A percentile compares a stretch with the other conserved stretches of the same genome.
Evolutionary conservation across 1,284 basidiomycete species (phyloP).

Genomic region (Athelia psychrophila): DNA sequence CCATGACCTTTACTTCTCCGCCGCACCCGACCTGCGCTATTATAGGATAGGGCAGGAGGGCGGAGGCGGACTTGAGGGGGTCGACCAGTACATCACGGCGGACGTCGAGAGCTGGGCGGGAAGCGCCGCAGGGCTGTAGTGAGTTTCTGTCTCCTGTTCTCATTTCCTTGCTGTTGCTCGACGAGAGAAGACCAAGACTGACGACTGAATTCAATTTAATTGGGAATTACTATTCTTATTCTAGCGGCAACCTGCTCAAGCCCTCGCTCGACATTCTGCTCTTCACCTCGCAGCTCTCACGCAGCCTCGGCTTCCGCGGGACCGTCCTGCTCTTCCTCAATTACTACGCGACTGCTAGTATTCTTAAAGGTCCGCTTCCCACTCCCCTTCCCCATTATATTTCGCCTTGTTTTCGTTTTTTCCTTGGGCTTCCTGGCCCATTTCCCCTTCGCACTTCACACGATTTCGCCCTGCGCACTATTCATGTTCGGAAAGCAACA

Average conservation of each 20-base stretch:
- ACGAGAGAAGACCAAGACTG: background rate
- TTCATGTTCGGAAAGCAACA: too few species aligned
- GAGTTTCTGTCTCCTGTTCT: slow-evolving; percentile 29
- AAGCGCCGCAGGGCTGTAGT: slow-evolving; percentile 88
- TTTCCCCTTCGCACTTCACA: too few species aligned
- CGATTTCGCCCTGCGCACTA: too few species aligned
- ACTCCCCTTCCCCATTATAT: too few species aligned
- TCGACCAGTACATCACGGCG: slow-evolving; percentile 91
- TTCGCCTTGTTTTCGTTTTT: too few species aligned
- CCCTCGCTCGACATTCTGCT: slow-evolving; percentile 90
- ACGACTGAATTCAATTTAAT: too few species aligned
- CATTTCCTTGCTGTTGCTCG: background rate
- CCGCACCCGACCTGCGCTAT: slow-evolving; percentile 66
- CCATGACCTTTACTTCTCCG: slow-evolving; percentile 88
- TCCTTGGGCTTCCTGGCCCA: too few species aligned
- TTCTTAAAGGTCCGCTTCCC: too few species aligned
- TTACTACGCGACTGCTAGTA: slow-evolving; percentile 83
- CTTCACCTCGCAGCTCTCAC: slow-evolving; percentile 90
- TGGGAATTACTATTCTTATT: too few species aligned
- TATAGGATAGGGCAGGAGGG: slow-evolving; percentile 76
- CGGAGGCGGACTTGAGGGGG: slow-evolving; percentile 71
- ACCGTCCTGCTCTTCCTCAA: slow-evolving; percentile 80
- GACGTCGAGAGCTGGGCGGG: slow-evolving; percentile 95
- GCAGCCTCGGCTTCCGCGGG: slow-evolving; percentile 80
- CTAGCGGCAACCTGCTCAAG: slow-evolving; percentile 79